phyloP scores from a whole-genome alignment of 2,329 filamentous ascomycete species.

The Ophiostoma piceae region DNA sequence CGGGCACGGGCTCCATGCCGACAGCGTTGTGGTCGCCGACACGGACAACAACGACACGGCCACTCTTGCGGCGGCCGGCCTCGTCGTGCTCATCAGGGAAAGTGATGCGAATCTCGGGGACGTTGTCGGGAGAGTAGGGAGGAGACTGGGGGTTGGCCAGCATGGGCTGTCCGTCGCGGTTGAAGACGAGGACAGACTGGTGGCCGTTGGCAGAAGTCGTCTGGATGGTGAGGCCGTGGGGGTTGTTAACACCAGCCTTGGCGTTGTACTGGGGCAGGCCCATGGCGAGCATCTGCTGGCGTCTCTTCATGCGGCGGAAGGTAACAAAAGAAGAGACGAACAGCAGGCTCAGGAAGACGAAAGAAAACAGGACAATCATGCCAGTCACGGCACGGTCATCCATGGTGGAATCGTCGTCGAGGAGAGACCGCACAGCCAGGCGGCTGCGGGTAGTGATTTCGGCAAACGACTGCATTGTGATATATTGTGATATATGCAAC shows the following conservation, averaged over 20 bases:
- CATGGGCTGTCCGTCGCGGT: slow-evolving; percentile 67
- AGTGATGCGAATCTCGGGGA: slow-evolving; percentile 96
- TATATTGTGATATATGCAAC: slow-evolving; percentile 2
- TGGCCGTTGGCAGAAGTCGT: slow-evolving; percentile 46
- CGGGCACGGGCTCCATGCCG: slow-evolving; percentile 80
- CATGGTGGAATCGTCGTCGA: slow-evolving; percentile 37
- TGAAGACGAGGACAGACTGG: slow-evolving; percentile 68
- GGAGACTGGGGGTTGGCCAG: slow-evolving; percentile 69
- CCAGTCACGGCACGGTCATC: slow-evolving; percentile 62
- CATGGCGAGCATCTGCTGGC: slow-evolving; percentile 45
- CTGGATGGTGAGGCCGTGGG: slow-evolving; percentile 53
- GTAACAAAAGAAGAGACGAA: slow-evolving; percentile 64
- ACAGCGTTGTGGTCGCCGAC: slow-evolving; percentile 76
- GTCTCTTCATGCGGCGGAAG: slow-evolving; percentile 59
- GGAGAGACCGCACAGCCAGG: slow-evolving; percentile 46
- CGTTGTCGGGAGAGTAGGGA: slow-evolving; percentile 70
- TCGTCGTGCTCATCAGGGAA: slow-evolving; percentile 95
- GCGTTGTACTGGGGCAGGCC: slow-evolving; percentile 61
- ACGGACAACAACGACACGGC: slow-evolving; percentile 83
- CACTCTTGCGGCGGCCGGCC: slow-evolving; percentile 71
- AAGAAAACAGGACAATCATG: slow-evolving; percentile 70
- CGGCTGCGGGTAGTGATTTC: slow-evolving; percentile 38
- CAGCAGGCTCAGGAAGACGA: slow-evolving; percentile 67
- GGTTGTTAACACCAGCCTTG: slow-evolving; percentile 47
- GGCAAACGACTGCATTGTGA: slow-evolving; percentile 38